Evolutionary conservation across 192 early-diverging fungal genomes (phyloP).

Genomic region (Podila verticillata): DNA sequence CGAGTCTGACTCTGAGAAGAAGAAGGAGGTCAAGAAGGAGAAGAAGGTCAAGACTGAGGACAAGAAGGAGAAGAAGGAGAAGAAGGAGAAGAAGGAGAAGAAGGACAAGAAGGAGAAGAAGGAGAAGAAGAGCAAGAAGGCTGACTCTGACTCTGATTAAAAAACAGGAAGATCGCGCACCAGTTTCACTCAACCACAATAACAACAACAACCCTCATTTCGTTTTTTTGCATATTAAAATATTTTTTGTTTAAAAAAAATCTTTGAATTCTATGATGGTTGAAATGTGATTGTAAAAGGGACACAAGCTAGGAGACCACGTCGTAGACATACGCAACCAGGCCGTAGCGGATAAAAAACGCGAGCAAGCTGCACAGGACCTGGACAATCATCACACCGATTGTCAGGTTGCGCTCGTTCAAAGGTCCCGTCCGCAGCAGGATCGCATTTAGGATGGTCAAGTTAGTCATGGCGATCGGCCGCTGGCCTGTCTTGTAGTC

Average conservation of each 20-base stretch:
- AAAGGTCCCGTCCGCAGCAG: slow-evolving; percentile 83
- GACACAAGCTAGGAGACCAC: slow-evolving; percentile 9
- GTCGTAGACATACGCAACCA: slow-evolving; percentile 87
- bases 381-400: slow-evolving; percentile 75
- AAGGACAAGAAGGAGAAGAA: slow-evolving; percentile 57
- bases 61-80: slow-evolving; percentile 59
- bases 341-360: slow-evolving; percentile 83
- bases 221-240: too few species aligned
- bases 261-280: too few species aligned
- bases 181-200: too few species aligned
- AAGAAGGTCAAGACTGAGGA: slow-evolving; percentile 50
- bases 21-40: slow-evolving; percentile 45
- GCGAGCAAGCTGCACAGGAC: slow-evolving; percentile 71
- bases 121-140: slow-evolving; percentile 51
- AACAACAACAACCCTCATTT: too few species aligned
- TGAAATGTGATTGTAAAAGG: too few species aligned
- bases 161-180: neutral
- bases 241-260: too few species aligned
- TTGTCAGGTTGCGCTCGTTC: slow-evolving; percentile 70
- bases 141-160: slow-evolving; percentile 49
- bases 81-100: slow-evolving; percentile 32
- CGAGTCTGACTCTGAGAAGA: slow-evolving; percentile 48
- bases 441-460: slow-evolving; percentile 92
- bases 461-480: slow-evolving; percentile 79
- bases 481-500: slow-evolving; percentile 55